Conservation (phyloP, 2,329 filamentous ascomycete species). For the Penicillium sp. region DNA sequence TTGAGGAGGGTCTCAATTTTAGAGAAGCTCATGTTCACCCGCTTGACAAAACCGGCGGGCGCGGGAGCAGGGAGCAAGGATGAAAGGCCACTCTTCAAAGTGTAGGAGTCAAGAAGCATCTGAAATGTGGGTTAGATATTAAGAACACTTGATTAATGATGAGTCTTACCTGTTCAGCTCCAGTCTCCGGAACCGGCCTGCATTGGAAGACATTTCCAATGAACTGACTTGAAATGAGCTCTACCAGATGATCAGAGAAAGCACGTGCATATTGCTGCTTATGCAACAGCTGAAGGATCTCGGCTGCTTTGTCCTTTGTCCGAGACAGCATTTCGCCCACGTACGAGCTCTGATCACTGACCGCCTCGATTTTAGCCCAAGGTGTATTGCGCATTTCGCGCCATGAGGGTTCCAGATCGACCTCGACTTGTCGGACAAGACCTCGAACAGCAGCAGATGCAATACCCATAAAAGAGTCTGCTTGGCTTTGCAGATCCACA, state of each 20-base stretch:
- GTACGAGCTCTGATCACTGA: conserved; percentile 91
- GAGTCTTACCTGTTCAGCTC: conserved; percentile 75
- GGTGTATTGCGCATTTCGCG: conserved; percentile 96
- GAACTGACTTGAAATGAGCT: conserved; percentile 77
- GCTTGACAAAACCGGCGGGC: conserved; percentile 72
- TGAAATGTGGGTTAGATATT: conserved; percentile 38
- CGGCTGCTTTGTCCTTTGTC: conserved; percentile 70
- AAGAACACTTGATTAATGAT: background rate
- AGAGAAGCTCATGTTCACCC: conserved; percentile 79
- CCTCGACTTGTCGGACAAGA: conserved; percentile 80
- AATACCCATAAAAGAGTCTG: conserved; percentile 93
- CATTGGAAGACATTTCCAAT: conserved; percentile 84
- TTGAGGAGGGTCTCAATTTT: conserved; percentile 92
- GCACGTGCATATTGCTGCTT: conserved; percentile 94
- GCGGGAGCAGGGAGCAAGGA: conserved; percentile 60
- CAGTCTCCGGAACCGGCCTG: conserved; percentile 87
- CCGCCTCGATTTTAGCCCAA: conserved; percentile 91
- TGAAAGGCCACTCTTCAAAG: conserved; percentile 54
- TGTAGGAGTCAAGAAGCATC: conserved; percentile 94
- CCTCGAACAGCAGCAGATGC: conserved; percentile 83
- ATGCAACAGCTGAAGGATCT: conserved; percentile 74
- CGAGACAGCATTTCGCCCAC: conserved; percentile 77
- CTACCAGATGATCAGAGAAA: conserved; percentile 94
- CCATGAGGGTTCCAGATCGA: conserved; percentile 83
- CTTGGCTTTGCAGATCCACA: conserved; percentile 89